Conservation (phyloP, 148 eudicot genomes). For the Persicaria maculosa region DNA sequence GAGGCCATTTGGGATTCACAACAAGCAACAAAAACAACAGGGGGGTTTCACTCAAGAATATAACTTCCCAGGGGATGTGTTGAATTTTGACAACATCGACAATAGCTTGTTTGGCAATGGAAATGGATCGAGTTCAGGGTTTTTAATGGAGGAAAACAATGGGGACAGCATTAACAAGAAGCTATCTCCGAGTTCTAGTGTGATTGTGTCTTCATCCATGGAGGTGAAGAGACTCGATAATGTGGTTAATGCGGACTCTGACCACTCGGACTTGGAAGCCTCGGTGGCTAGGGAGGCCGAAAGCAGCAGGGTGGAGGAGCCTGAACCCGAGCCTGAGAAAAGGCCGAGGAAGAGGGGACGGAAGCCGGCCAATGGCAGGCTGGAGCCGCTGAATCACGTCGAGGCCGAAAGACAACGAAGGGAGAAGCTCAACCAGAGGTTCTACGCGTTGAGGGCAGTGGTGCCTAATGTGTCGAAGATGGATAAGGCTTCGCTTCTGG, state of each 20-base stretch:
- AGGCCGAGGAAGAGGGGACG: slow-evolving; percentile 41
- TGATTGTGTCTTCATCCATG: slow-evolving; percentile 38
- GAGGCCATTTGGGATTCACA: not conserved
- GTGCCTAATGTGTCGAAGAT: slow-evolving; percentile 60
- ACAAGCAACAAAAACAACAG: not conserved
- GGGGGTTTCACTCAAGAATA: not conserved
- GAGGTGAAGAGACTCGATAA: slow-evolving; percentile 25
- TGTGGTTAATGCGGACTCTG: slow-evolving; percentile 38
- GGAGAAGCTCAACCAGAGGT: slow-evolving; percentile 84
- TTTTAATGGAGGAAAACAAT: slow-evolving; percentile 32
- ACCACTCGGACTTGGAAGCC: slow-evolving; percentile 76
- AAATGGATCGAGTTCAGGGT: slow-evolving; percentile 24
- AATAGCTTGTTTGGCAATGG: not conserved
- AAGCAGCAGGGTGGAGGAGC: slow-evolving; percentile 39
- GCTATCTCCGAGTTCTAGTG: slow-evolving; percentile 66
- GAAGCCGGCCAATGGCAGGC: slow-evolving; percentile 40
- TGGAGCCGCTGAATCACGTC: slow-evolving; percentile 41
- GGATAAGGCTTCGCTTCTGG: no score
- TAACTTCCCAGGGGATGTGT: not conserved
- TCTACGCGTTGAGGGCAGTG: slow-evolving; percentile 71
- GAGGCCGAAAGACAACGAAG: slow-evolving; percentile 89
- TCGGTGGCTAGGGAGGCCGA: slow-evolving; percentile 61
- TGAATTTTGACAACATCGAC: no score
- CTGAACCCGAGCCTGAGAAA: slow-evolving; percentile 63
- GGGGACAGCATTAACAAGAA: slow-evolving; percentile 23